Evolutionary conservation across 345 rosid genomes (phyloP), one percentile per base, ranked within the genome.

Genomic region (Dipteronia sinensis): DNA sequence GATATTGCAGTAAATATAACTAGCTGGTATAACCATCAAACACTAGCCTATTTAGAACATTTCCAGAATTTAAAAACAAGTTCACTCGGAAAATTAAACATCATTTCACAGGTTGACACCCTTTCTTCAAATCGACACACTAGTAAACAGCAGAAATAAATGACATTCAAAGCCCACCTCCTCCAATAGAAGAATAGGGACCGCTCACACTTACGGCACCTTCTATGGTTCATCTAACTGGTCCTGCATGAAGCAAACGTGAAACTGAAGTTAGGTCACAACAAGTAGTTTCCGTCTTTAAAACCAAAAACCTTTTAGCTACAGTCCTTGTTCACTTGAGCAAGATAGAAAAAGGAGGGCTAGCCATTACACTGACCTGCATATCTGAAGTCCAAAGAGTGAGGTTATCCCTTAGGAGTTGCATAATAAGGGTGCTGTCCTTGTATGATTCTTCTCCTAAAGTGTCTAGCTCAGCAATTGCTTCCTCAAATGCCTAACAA

Each of bases 391-490:
- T 94, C 98, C 98, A 94, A 51, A 94, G 97, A 78, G 98, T 94
- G 76, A 94, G 92, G 86, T 94, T 94, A 77, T 94, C 98, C 87
- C 98, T 85, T 11, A 94, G 88, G 81, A 94, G 88, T 86, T 94
- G 98, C 97, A 94, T 92, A 53, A 94, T 94, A 82, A 94, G 96
- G 77, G 98, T 94, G 91, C 98, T 94, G 86, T 94, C 98, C 90
- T 92, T 94, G 94, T 94, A 94, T n/a, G 97, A 94, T 76, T 94
- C 98, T 76, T 92, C 98, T 71, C 98, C 96, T 80, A 92, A 77
- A 7, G 98, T 91, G 84, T 94, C 96, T 76, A 94, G 87, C 84
- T 94, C 98, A 73, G 97, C 98, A 79, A 94, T 94, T 23, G 98
- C 98, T 85, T 94, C 98, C 83, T 94, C 98, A 73, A 94, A 94